Conservation (phyloP, 257 asterid genomes). For the Nicotiana paniculata region DNA sequence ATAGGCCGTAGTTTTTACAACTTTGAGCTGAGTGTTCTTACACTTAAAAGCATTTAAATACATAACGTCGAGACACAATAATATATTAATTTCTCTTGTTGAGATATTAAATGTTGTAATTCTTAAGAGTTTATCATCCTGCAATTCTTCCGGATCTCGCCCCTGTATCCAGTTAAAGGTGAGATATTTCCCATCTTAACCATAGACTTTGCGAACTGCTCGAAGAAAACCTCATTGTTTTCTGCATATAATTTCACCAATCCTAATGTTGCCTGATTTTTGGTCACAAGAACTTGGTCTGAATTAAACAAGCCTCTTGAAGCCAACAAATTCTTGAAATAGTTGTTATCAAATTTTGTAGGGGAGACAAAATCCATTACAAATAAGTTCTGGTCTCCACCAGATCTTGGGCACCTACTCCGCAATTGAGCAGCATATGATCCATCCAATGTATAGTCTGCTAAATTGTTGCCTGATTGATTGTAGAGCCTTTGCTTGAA, state of each 20-base stretch:
- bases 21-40: too few relatives aligned
- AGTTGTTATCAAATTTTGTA: constrained; percentile 59
- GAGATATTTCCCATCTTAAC: constrained; percentile 80
- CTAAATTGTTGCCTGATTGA: constrained; percentile 52
- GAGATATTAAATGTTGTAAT: not conserved
- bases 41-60: too few relatives aligned
- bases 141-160: constrained; percentile 71
- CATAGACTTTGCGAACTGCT: constrained; percentile 75
- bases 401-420: constrained; percentile 54
- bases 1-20: too few relatives aligned
- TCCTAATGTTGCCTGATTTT: constrained; percentile 38
- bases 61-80: too few relatives aligned
- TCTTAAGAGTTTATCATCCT: constrained; percentile 35
- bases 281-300: constrained; percentile 64
- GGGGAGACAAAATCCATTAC: constrained; percentile 58
- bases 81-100: too few relatives aligned
- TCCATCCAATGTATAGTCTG: constrained; percentile 51
- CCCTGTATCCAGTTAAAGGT: constrained; percentile 61
- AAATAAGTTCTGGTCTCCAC: constrained; percentile 74
- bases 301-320: constrained; percentile 66
- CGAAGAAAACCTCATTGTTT: constrained; percentile 48
- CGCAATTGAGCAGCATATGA: constrained; percentile 56
- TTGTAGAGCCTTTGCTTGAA: constrained; percentile 85
- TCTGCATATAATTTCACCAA: constrained; percentile 62
- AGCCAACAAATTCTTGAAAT: constrained; percentile 64